Evolutionary conservation across 805 yeast genomes (phyloP), one percentile per base, ranked within the genome.

Genomic region (Jamesozyma spencerorum): DNA sequence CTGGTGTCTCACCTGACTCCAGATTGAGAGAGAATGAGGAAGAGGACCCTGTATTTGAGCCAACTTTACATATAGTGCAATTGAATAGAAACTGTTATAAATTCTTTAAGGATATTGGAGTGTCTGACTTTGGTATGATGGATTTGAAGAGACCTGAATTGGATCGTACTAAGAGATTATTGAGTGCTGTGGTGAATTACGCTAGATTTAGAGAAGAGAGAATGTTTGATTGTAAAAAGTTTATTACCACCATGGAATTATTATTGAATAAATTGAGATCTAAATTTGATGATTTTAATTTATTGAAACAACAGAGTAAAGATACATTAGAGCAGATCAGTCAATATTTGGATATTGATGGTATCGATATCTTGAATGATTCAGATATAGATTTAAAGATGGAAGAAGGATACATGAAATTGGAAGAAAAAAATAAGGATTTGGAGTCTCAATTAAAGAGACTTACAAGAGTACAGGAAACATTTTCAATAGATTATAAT

Each of bases 151-250:
- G 77, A 48, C 96, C 96, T 0, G 95, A 86, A n/a, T 66, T 83
- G 0, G 61, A 58, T 30, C 66, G 94, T 43, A 68, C 76, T 1
- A 65, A 77, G 46, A 65, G 90, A 36, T 68, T 85, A 17, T 60
- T 86, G 20, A 85, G 94, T 55, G 92, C 92, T 1, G 77, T 86
- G 37, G 82, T 86, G 18, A 87, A 87, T 57, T 87, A 76, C 67
- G 94, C 94, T 1, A 65, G 90, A 42, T 86, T 83, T 53, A 71
- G 94, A 48, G 94, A 85, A 50, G 85, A 79, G 47, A 78, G 83
- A 44, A 72, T 79, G 57, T 70, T 68, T 18, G 87, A 81, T 48
- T 79, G 83, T 53, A 85, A 79, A 45, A 74, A 72, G 19, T 64
- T 82, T 19, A 75, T 81, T 22, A 63, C 69, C 5, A 65, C 69